phyloP scores from a whole-genome alignment of 768 basidiomycete species.

The Agaricus blazei region DNA sequence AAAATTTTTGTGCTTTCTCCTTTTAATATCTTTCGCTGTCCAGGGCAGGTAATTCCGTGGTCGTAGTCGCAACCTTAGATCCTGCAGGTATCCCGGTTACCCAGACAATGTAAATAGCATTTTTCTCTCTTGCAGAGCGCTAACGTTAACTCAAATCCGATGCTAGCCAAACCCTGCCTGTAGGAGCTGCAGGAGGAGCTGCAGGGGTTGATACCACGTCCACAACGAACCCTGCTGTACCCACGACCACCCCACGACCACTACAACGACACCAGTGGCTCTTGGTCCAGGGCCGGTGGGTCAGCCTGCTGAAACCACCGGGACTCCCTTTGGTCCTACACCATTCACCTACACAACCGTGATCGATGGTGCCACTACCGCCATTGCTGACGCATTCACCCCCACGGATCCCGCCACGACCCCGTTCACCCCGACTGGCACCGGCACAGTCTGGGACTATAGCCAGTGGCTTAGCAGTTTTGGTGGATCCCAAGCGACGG shows the following conservation, averaged over 20 bases:
- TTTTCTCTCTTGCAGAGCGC: background rate
- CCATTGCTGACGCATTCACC: slow-evolving; percentile 31
- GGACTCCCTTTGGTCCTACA: slow-evolving; percentile 39
- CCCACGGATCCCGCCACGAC: slow-evolving; percentile 32
- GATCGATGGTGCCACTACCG: slow-evolving; percentile 28
- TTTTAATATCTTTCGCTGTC: background rate
- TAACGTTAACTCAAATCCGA: too few species aligned
- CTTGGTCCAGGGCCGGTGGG: slow-evolving; percentile 48
- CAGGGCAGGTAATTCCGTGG: slow-evolving; percentile 45
- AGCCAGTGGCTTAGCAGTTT: slow-evolving; percentile 8
- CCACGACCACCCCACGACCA: background rate
- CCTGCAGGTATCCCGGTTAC: slow-evolving; percentile 36
- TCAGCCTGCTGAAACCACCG: slow-evolving; percentile 36
- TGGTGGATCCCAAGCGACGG: slow-evolving; percentile 6
- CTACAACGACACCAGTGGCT: background rate
- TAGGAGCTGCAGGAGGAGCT: slow-evolving; percentile 1
- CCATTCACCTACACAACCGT: slow-evolving; percentile 49
- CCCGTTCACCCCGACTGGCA: slow-evolving; percentile 15
- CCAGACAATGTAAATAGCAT: slow-evolving; percentile 31
- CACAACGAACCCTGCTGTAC: background rate
- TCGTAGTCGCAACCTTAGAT: slow-evolving; percentile 42
- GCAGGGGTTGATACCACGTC: slow-evolving; percentile 14
- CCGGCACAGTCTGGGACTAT: slow-evolving; percentile 26
- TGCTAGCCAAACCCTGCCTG: slow-evolving; percentile 19
- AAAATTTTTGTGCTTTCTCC: background rate